Conservation (phyloP, 1,139 yeast genomes). For the Blastobotrys serpentis region DNA sequence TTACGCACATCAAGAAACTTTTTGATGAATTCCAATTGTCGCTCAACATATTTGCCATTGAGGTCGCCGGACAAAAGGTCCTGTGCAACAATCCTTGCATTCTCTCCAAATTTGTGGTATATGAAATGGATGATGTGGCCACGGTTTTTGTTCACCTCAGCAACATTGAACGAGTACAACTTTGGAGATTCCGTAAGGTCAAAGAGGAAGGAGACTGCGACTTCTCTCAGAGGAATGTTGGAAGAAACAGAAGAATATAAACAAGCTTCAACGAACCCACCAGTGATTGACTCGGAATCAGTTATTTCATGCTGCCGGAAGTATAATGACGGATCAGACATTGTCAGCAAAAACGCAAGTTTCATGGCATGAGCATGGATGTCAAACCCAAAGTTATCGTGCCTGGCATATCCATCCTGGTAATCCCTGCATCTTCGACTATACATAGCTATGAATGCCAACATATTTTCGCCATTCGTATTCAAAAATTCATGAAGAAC, state of each 20-base stretch:
- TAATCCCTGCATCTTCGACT: constrained; percentile 20
- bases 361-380: constrained; percentile 19
- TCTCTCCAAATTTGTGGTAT: constrained; percentile 16
- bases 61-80: constrained; percentile 13
- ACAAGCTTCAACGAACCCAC: constrained; percentile 15
- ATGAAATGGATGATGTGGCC: constrained; percentile 15
- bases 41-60: constrained; percentile 17
- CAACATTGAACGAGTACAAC: constrained; percentile 14
- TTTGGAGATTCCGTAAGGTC: constrained; percentile 12
- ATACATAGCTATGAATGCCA: constrained; percentile 19
- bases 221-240: constrained; percentile 15
- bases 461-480: constrained; percentile 17
- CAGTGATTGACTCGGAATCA: background rate
- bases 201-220: constrained; percentile 14
- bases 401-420: constrained; percentile 17
- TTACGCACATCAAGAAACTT: constrained; percentile 26
- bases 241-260: constrained; percentile 8
- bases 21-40: constrained; percentile 23
- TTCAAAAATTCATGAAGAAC: constrained; percentile 18
- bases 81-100: constrained; percentile 16
- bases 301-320: constrained; percentile 6
- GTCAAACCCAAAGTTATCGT: constrained; percentile 18
- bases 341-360: constrained; percentile 19
- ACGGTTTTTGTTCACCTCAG: constrained; percentile 10
- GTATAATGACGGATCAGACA: constrained; percentile 19